Conservation (phyloP, 2,329 filamentous ascomycete genomes). For the Ceratocystis variospora region DNA sequence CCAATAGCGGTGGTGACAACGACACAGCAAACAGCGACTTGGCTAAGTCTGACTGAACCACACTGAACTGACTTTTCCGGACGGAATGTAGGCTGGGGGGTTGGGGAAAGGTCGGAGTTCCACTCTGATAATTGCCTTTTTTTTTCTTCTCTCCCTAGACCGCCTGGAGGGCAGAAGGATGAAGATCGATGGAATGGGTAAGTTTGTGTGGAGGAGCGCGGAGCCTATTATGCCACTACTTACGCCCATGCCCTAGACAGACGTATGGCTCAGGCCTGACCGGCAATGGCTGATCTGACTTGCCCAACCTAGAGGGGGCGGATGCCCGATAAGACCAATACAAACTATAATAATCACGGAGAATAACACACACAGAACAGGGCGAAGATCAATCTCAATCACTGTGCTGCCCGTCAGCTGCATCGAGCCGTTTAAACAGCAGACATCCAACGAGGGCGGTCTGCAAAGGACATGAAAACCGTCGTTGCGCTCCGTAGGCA, state of each 20-base stretch:
- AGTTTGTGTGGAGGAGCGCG: background rate
- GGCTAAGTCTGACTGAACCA: background rate
- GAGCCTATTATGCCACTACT: background rate
- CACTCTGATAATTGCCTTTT: background rate
- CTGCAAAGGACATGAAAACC: too few species aligned
- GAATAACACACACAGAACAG: too few species aligned
- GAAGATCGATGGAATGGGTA: background rate
- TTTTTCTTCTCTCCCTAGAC: background rate
- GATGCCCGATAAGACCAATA: background rate
- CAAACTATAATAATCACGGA: background rate
- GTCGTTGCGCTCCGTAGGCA: too few species aligned
- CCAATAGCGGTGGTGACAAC: background rate
- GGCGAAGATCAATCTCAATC: too few species aligned
- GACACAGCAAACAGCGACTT: background rate
- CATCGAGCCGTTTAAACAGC: too few species aligned
- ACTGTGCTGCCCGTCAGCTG: background rate
- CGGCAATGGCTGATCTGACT: background rate
- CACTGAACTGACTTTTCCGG: background rate
- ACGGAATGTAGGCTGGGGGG: background rate
- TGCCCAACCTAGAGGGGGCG: background rate
- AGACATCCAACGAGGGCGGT: too few species aligned
- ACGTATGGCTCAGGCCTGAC: too few species aligned
- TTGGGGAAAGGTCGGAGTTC: background rate
- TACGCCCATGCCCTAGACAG: background rate
- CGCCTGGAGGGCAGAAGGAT: background rate